Evolutionary conservation across 257 asterid species (phyloP).

Genomic region (Coffea canephora): DNA sequence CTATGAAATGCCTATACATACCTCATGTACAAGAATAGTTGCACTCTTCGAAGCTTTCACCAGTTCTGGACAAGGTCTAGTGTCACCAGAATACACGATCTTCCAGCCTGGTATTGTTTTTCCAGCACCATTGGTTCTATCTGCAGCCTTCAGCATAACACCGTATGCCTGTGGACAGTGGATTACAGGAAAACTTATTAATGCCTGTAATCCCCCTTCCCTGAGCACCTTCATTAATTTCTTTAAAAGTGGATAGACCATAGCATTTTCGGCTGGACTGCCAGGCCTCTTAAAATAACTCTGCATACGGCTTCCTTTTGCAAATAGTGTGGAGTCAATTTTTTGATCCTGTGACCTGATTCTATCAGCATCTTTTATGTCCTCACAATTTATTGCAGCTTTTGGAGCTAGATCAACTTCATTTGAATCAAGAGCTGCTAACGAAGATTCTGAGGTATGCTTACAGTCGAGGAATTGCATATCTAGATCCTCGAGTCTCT

Average conservation of each 20-base stretch:
- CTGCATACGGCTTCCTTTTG: constrained; percentile 71
- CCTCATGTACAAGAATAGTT: constrained; percentile 90
- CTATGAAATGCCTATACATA: constrained; percentile 11
- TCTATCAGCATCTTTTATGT: constrained; percentile 20
- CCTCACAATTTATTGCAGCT: constrained; percentile 7
- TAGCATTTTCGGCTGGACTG: constrained; percentile 39
- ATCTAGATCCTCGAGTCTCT: constrained; percentile 86
- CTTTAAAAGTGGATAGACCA: constrained; percentile 40
- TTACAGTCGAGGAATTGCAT: constrained; percentile 89
- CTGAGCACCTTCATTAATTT: constrained; percentile 45
- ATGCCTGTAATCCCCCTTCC: constrained; percentile 67
- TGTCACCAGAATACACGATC: constrained; percentile 93
- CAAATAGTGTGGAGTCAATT: constrained; percentile 42
- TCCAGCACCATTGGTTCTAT: constrained; percentile 49
- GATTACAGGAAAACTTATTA: constrained; percentile 77
- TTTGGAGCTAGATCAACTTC: constrained; percentile 18
- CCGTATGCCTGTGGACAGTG: constrained; percentile 93
- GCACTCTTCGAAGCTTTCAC: constrained; percentile 72
- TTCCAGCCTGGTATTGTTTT: constrained; percentile 88
- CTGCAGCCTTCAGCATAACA: constrained; percentile 55
- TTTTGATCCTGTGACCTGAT: constrained; percentile 16
- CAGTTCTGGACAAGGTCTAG: constrained; percentile 90
- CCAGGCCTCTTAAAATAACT: constrained; percentile 60
- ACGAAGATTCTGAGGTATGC: constrained; percentile 60
- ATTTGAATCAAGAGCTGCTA: constrained; percentile 40